Conservation (phyloP, 2,329 filamentous ascomycete species). For the Diaporthe eres region DNA sequence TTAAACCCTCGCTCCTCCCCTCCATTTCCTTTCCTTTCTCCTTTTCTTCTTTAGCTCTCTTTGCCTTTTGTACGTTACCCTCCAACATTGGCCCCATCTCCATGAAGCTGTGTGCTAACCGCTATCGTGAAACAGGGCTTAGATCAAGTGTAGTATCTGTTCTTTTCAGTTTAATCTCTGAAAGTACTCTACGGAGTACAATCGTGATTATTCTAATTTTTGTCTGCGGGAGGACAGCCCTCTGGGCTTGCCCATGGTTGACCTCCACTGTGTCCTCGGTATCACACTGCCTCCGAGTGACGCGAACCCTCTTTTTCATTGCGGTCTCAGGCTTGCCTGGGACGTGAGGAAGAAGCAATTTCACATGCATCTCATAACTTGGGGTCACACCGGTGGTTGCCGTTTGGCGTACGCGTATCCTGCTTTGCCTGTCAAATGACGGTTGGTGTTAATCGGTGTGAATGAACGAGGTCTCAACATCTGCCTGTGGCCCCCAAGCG, state of each 20-base stretch:
- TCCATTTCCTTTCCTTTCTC: background rate
- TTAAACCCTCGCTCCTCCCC: background rate
- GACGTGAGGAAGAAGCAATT: constrained; percentile 66
- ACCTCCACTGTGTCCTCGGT: constrained; percentile 77
- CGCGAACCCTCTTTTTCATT: constrained; percentile 75
- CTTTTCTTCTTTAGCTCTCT: constrained; percentile 29
- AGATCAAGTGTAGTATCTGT: constrained; percentile 86
- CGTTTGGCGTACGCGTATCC: no score
- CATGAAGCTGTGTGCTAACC: background rate
- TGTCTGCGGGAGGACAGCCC: constrained; percentile 63
- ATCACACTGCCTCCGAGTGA: constrained; percentile 80
- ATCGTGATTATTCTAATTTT: constrained; percentile 83
- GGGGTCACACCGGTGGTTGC: no score
- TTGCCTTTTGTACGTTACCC: constrained; percentile 30
- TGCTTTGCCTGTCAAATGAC: no score
- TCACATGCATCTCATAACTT: no score
- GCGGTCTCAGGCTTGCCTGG: constrained; percentile 62
- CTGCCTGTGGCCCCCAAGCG: background rate
- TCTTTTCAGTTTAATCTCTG: constrained; percentile 89
- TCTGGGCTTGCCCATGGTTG: constrained; percentile 78
- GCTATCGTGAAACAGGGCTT: constrained; percentile 51
- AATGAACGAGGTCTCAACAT: background rate
- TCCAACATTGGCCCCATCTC: background rate
- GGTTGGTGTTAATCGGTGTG: background rate
- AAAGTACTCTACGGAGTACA: constrained; percentile 75